Conservation (phyloP, 129 eudicot species). For the Pittosporum tobira region DNA sequence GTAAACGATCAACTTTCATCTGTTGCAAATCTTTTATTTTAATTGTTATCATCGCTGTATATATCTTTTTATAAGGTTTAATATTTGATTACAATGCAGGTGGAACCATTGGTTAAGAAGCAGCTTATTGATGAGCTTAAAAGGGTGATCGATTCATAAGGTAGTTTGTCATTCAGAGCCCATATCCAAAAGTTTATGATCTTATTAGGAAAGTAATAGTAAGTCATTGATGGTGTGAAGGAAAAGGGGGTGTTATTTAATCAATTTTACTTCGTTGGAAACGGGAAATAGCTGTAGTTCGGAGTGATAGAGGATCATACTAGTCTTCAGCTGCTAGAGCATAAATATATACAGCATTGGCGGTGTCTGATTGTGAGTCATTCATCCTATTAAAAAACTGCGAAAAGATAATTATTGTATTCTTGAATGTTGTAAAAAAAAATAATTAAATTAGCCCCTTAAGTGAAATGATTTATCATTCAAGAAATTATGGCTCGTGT, state of each 20-base stretch:
- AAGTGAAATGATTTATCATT: no score
- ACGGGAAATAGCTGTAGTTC: conserved; percentile 20
- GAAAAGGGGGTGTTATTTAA: conserved; percentile 8
- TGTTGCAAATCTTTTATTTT: neutral
- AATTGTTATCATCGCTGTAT: no score
- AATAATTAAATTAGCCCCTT: no score
- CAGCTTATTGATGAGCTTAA: conserved; percentile 49
- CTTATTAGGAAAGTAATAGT: neutral
- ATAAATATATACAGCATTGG: neutral
- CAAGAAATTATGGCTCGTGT: no score
- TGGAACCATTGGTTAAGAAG: conserved; percentile 48
- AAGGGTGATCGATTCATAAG: conserved; percentile 31
- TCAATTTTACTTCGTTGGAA: neutral
- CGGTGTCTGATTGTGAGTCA: no score
- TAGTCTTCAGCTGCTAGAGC: neutral
- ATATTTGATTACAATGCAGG: conserved; percentile 31
- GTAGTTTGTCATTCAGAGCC: neutral
- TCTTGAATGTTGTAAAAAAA: no score
- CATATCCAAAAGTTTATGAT: neutral
- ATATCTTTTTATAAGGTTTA: neutral
- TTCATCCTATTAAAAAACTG: no score
- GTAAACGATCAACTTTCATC: conserved; percentile 17
- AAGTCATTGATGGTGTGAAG: neutral
- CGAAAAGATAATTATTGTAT: no score
- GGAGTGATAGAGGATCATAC: conserved; percentile 6